phyloP scores from a whole-genome alignment of 2,329 filamentous ascomycete species.

The Elsinoe batatas region DNA sequence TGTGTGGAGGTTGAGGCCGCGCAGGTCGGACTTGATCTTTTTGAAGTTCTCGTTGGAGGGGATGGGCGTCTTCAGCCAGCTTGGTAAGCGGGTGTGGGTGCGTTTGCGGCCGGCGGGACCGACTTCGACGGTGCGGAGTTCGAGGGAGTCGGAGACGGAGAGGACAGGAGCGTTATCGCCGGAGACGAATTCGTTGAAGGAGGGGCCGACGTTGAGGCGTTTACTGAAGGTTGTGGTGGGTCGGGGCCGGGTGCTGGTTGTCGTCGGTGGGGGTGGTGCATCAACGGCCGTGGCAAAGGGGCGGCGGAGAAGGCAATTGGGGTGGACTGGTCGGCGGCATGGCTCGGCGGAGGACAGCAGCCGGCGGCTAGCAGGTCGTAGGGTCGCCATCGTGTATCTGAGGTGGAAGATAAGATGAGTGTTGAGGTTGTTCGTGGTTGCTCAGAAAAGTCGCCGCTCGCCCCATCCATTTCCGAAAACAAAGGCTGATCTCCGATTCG shows the following conservation, averaged over 20 bases:
- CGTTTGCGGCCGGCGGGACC: constrained; percentile 54
- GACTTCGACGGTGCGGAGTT: constrained; percentile 51
- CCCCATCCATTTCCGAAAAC: constrained; percentile 1
- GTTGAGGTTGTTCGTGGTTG: background rate
- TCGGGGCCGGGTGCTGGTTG: constrained; percentile 28
- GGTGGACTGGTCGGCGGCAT: constrained; percentile 19
- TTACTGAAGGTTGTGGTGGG: constrained; percentile 49
- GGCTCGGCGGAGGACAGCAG: constrained; percentile 20
- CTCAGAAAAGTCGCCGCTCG: constrained; percentile 10
- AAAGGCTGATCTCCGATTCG: constrained; percentile 8
- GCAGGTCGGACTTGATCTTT: constrained; percentile 86
- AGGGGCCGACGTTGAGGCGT: constrained; percentile 54
- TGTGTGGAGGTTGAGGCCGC: constrained; percentile 82
- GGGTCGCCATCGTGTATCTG: constrained; percentile 18
- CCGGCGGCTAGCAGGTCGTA: constrained; percentile 21
- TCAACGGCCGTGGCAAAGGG: constrained; percentile 37
- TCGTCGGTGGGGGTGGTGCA: constrained; percentile 22
- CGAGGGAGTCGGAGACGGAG: constrained; percentile 44
- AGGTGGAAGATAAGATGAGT: background rate
- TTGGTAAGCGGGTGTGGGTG: constrained; percentile 65
- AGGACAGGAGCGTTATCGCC: constrained; percentile 29
- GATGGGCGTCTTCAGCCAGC: constrained; percentile 94
- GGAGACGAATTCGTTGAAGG: constrained; percentile 53
- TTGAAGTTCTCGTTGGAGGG: constrained; percentile 81
- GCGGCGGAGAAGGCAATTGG: constrained; percentile 24